These are phyloP conservation scores for Articulospora tetracladia DNA, from an alignment of 495 filamentous ascomycete species.

Conservation along the genomic window DNA sequence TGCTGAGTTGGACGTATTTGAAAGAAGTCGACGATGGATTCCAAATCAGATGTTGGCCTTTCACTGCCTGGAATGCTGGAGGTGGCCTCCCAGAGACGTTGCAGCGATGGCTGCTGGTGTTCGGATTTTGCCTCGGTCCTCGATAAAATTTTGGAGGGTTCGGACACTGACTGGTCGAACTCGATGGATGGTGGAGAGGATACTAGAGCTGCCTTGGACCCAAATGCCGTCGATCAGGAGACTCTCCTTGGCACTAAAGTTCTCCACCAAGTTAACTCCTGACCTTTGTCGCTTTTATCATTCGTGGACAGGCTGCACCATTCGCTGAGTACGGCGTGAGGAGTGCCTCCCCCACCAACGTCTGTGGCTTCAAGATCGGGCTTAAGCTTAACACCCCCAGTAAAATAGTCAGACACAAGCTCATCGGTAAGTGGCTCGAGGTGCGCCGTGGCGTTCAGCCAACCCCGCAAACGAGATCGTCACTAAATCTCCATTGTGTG, in stretches of 20 bases:
- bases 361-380: background rate
- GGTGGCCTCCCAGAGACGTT: too few relatives aligned
- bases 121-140: background rate
- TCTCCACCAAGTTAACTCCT: background rate
- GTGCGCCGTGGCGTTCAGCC: background rate
- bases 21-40: background rate
- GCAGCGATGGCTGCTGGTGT: background rate
- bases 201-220: background rate
- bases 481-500: background rate
- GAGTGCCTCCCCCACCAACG: background rate
- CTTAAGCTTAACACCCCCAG: background rate
- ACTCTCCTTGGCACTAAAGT: background rate
- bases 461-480: background rate
- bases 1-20: background rate
- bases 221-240: conserved; percentile 1
- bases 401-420: background rate
- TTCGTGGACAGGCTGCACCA: background rate
- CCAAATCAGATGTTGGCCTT: too few relatives aligned
- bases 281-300: background rate
- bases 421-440: background rate
- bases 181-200: background rate
- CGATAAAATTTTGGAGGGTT: background rate
- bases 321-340: background rate
- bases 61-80: too few relatives aligned
- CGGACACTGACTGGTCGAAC: background rate